A percentile compares a stretch with the other conserved stretches of the same genome.
phyloP scores from a whole-genome alignment of 202 grass and related monocot genomes.

The Cymbopogon flexuosus region DNA sequence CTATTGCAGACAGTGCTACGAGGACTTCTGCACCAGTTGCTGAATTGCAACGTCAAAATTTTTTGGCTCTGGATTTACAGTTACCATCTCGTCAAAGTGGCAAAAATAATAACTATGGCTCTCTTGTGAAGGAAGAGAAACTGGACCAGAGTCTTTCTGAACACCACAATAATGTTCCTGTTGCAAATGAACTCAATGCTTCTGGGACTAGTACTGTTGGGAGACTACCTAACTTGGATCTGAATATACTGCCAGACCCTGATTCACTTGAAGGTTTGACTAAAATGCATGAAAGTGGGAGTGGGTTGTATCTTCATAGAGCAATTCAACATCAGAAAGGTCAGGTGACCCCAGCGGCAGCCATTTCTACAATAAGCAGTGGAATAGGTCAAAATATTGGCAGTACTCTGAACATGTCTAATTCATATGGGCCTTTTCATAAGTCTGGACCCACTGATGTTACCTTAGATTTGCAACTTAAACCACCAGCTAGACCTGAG shows the following conservation, averaged over 20 bases:
- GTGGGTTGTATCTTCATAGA: slow-evolving; percentile 13
- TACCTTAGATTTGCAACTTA: slow-evolving; percentile 93
- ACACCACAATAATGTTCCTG: slow-evolving; percentile 22
- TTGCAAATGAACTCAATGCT: slow-evolving; percentile 18
- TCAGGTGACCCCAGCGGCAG: slow-evolving; percentile 9
- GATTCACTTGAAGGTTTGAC: slow-evolving; percentile 41
- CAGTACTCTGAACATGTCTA: slow-evolving; percentile 37
- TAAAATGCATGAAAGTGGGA: slow-evolving; percentile 26
- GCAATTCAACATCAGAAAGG: slow-evolving; percentile 33
- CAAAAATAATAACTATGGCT: slow-evolving; percentile 25
- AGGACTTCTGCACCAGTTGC: not conserved
- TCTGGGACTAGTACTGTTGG: slow-evolving; percentile 31
- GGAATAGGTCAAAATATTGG: slow-evolving; percentile 3
- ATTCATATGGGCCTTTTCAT: slow-evolving; percentile 21
- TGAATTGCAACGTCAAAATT: slow-evolving; percentile 29
- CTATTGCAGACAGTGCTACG: slow-evolving; percentile 2
- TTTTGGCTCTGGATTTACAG: slow-evolving; percentile 35
- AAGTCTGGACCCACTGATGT: slow-evolving; percentile 47
- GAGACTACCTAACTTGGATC: slow-evolving; percentile 58
- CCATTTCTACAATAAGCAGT: slow-evolving; percentile 28
- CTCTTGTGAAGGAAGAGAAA: slow-evolving; percentile 48
- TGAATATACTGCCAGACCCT: slow-evolving; percentile 49
- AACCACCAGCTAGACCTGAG: slow-evolving; percentile 71
- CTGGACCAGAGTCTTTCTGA: slow-evolving; percentile 32
- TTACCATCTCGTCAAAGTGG: slow-evolving; percentile 14